These are phyloP conservation scores for Hawksworthiomyces lignivorus DNA, from an alignment of 2,329 filamentous ascomycete species.

Conservation along the genomic window DNA sequence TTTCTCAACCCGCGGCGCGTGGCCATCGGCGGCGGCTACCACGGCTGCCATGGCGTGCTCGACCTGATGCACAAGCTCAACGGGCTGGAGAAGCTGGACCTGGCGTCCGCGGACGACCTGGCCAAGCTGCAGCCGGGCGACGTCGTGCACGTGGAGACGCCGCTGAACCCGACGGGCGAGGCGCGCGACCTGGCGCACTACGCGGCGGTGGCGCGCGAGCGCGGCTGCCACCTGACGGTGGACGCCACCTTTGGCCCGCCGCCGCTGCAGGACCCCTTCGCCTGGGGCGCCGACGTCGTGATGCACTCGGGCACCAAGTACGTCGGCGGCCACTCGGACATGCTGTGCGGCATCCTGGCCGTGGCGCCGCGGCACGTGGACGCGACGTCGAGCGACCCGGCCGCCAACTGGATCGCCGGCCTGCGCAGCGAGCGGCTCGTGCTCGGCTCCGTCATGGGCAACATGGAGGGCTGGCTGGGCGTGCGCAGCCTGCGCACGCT, in stretches of 20 bases:
- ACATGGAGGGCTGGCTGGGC: constrained; percentile 85
- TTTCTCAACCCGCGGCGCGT: constrained; percentile 74
- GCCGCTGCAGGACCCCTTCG: constrained; percentile 78
- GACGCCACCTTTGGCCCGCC: constrained; percentile 93
- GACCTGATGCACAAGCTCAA: constrained; percentile 65
- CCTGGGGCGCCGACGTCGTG: constrained; percentile 71
- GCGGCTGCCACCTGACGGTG: constrained; percentile 71
- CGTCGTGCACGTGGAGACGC: constrained; percentile 86
- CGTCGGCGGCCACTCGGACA: constrained; percentile 87
- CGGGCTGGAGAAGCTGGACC: constrained; percentile 62
- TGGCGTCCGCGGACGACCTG: constrained; percentile 41
- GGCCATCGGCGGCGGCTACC: constrained; percentile 79
- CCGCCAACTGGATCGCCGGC: constrained; percentile 48
- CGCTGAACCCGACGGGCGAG: constrained; percentile 82
- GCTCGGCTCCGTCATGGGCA: constrained; percentile 80
- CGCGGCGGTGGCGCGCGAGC: constrained; percentile 61
- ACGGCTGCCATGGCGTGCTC: constrained; percentile 87
- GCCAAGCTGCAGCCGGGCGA: constrained; percentile 68
- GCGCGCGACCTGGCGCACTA: constrained; percentile 66
- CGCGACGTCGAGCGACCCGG: constrained; percentile 19
- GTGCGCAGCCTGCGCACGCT: constrained; percentile 79
- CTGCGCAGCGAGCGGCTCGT: constrained; percentile 64
- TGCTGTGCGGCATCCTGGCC: constrained; percentile 79
- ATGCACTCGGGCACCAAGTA: constrained; percentile 97
- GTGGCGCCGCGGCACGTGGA: constrained; percentile 38